phyloP scores from a whole-genome alignment of 2,329 filamentous ascomycete genomes.

The Claviceps quebecensis region DNA sequence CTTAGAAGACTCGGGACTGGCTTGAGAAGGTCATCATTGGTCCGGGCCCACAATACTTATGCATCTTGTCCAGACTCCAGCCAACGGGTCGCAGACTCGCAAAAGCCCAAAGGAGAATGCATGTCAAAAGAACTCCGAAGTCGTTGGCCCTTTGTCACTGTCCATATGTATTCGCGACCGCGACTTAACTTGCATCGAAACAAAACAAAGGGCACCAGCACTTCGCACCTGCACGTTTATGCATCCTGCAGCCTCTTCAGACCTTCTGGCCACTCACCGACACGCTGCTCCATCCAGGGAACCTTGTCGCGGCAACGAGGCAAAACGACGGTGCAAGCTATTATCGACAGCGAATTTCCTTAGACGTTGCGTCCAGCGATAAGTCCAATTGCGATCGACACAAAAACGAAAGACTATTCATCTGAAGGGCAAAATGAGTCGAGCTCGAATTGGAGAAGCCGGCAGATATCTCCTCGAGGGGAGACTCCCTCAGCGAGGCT shows the following conservation, averaged over 20 bases:
- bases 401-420: neutral
- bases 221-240: neutral
- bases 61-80: neutral
- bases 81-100: neutral
- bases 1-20: neutral
- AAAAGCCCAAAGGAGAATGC: neutral
- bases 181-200: neutral
- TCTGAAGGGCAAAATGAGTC: neutral
- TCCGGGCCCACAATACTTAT: neutral
- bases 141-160: neutral
- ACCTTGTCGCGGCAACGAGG: neutral
- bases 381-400: neutral
- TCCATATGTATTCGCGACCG: neutral
- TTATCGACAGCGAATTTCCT: neutral
- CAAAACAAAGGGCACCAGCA: neutral
- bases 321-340: neutral
- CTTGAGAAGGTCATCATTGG: neutral
- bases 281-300: neutral
- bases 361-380: neutral
- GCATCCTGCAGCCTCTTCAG: neutral
- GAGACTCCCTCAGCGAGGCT: slow-evolving; percentile 3
- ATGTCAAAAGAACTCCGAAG: neutral
- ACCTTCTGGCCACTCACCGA: neutral
- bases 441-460: slow-evolving; percentile 1
- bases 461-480: slow-evolving; percentile 4